phyloP scores from a whole-genome alignment of 345 rosid species.

The Erucastrum elatum region DNA sequence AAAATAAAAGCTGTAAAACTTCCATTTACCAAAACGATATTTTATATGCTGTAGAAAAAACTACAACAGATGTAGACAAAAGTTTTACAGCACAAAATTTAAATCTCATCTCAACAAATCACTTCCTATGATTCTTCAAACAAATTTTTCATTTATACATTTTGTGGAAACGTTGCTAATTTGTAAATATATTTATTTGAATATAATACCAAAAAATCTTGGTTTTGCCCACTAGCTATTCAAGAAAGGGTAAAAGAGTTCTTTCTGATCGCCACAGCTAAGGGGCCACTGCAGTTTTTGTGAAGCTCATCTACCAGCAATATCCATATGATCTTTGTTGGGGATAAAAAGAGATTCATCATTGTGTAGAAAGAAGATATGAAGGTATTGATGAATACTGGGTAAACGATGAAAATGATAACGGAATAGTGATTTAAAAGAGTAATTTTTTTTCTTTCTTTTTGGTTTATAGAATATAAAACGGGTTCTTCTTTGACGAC shows the following conservation, averaged over 20 bases:
- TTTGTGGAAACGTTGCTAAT: too few species aligned
- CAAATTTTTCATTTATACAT: too few species aligned
- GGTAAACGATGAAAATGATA: conserved; percentile 15
- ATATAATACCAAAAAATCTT: too few species aligned
- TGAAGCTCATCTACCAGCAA: not conserved
- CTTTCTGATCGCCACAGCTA: not conserved
- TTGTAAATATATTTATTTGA: too few species aligned
- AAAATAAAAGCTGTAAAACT: too few species aligned
- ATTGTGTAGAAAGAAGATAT: not conserved
- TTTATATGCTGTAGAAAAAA: too few species aligned
- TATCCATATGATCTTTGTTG: not conserved
- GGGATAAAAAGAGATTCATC: conserved; percentile 14
- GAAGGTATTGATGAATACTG: not conserved
- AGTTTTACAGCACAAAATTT: too few species aligned
- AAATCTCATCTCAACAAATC: too few species aligned
- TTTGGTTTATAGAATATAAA: conserved; percentile 10
- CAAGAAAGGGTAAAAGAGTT: conserved; percentile 7
- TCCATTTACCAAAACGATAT: too few species aligned
- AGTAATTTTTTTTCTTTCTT: not conserved
- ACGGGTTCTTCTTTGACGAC: conserved; percentile 10
- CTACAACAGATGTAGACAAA: too few species aligned
- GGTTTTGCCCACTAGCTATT: too few species aligned
- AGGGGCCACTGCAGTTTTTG: conserved; percentile 1
- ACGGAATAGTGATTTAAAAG: conserved; percentile 19
- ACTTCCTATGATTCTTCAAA: too few species aligned